Evolutionary conservation across 1,139 yeast species (phyloP).

Genomic region (Debaryomyces fabryi): DNA sequence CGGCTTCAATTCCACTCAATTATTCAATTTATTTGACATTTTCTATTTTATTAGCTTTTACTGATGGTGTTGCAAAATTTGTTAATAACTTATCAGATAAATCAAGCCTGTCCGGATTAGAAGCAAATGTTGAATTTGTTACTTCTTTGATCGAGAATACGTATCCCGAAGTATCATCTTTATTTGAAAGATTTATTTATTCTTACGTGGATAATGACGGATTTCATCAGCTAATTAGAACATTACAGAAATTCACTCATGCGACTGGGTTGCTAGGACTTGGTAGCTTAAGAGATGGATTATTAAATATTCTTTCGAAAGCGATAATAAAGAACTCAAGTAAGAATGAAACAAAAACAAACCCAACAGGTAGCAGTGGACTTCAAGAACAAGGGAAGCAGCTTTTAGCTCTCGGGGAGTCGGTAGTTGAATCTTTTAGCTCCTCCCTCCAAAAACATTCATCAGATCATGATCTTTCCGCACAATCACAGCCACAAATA

Average conservation of each 20-base stretch:
- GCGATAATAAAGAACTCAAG: constrained; percentile 50
- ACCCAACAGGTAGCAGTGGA: constrained; percentile 12
- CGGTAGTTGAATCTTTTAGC: constrained; percentile 61
- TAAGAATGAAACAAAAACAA: constrained; percentile 15
- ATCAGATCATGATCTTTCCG: constrained; percentile 1
- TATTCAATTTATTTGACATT: constrained; percentile 65
- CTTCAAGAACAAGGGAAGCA: constrained; percentile 34
- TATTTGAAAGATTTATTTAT: constrained; percentile 58
- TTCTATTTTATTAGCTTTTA: constrained; percentile 53
- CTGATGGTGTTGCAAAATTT: constrained; percentile 69
- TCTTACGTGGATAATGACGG: constrained; percentile 69
- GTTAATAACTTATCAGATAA: constrained; percentile 46
- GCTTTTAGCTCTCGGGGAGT: constrained; percentile 58
- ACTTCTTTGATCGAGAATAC: constrained; percentile 43
- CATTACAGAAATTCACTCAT: constrained; percentile 80
- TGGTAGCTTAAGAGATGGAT: constrained; percentile 57
- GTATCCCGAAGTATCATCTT: constrained; percentile 48
- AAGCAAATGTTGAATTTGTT: constrained; percentile 40
- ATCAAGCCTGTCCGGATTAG: constrained; percentile 29
- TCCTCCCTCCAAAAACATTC: constrained; percentile 24
- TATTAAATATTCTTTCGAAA: constrained; percentile 59
- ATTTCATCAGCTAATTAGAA: constrained; percentile 63
- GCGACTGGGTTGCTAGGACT: constrained; percentile 76
- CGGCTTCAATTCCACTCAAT: constrained; percentile 59
- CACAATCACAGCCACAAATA: constrained; percentile 6